Base-by-base conservation (phyloP, 73 alveolate genomes). In the Paraurostyla sp. region DNA sequence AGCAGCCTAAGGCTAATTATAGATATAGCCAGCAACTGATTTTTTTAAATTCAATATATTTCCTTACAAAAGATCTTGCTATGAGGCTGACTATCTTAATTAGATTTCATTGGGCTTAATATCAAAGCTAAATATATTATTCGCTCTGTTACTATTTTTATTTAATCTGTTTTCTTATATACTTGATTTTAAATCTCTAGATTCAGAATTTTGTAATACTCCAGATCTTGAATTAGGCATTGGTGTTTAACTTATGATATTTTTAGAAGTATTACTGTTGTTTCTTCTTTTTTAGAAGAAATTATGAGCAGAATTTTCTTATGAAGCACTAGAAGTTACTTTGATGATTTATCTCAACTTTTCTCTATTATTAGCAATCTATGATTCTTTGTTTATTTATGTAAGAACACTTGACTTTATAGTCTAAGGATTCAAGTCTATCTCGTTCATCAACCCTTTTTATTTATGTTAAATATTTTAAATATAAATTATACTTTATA, bases 401-500 rank as follows among this genome's bases (percentile, higher is more conserved):
- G n/a, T n/a, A n/a, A n/a, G n/a, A n/a, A n/a, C n/a, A n/a, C n/a
- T n/a, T n/a, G n/a, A n/a, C n/a, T n/a, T n/a, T n/a, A n/a, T n/a
- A n/a, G n/a, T n/a, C n/a, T n/a, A n/a, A n/a, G n/a, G n/a, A n/a
- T n/a, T n/a, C n/a, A n/a, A n/a, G n/a, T n/a, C n/a, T n/a, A n/a
- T n/a, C n/a, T n/a, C n/a, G n/a, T n/a, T n/a, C n/a, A n/a, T 35
- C 15, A 54, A 54, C 15, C 69, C 69, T 35, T 35, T 6, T 65
- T 27, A 13, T n/a, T 52, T 27, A 4, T 29, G 60, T 35, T 16
- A 38, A 65, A 22, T 15, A 35, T 18, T 65, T 35, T 65, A 65
- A 65, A 35, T 35, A 65, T 38, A 65, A 65, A 65, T 65, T 65
- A 65, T 65, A 65, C 42, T 65, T 65, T 65, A 65, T 65, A 35